Evolutionary conservation across 768 basidiomycete species (phyloP), one percentile per base, ranked within the genome.

Genomic region (Xanthoconium purpureum): DNA sequence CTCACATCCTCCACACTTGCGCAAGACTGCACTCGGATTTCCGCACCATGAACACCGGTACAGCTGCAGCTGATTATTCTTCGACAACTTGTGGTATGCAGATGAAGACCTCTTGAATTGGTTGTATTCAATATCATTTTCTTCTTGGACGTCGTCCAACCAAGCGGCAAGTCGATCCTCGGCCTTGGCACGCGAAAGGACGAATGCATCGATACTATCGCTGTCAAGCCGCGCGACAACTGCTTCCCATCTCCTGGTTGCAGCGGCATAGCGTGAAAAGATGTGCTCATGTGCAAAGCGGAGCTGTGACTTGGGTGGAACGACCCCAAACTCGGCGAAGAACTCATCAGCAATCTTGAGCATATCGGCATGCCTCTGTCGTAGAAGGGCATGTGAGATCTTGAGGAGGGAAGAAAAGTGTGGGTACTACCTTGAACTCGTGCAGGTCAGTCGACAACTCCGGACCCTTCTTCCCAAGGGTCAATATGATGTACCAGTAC

Each of bases 31-130:
- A 47, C 80, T 84, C 2, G 84, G 84, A 55, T 84, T 85, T 7
- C 79, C 76, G 61, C 85, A 87, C 77, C 78, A 82, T 20, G 83
- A 82, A 61, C 85, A 87, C 12, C 78, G 72, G 67, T 83, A 84
- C 30, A 87, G 65, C 46, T 64, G 74, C 5, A 81, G 75, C 14
- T 69, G 69, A 47, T 12, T 24, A 29, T 3, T 28, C 14, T 44
- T 28, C 5, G 30, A 33, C 10, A 10, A 17, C 17, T 82, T 44
- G 28, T 12, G 0, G 12, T 28, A 24, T 24, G 24, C 24, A 24
- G 24, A 10, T 7, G 28, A 29, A 24, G 13, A 44, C 18, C n/a
- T 14, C 43, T 13, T 18, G 7, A 3, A 15, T 28, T n/a, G 39
- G 12, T 29, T 24, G 5, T 29, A 2, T 2, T 4, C 24, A 3